Evolutionary conservation across 192 early-diverging fungal genomes (phyloP), one percentile per base, ranked within the genome.

Genomic region (Rhizoclosmatium sp.): DNA sequence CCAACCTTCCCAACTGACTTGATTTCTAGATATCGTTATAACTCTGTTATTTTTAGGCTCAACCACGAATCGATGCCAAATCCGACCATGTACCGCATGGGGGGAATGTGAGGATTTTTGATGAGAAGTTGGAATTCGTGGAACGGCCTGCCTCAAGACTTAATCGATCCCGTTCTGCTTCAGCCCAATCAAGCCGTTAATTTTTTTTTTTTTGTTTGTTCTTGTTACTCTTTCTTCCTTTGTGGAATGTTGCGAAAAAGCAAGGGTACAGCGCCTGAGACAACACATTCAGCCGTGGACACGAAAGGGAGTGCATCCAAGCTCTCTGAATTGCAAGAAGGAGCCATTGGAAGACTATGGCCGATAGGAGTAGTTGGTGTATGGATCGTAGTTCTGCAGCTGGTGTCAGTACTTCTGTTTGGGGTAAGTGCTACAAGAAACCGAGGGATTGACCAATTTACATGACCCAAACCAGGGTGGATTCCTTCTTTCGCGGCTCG

Each of bases 401-500:
- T 31, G 31, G 31, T 31, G 31, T 31, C 31, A 31, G 31, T 31
- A 31, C 31, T 54, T 54, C 51, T 54, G 51, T 54, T 54, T 54
- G 51, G 9, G 51, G 51, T 54, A 31, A 31, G 31, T 31, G 31
- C 31, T 31, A 31, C 31, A 31, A 31, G 31, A 31, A 31, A 31
- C 0, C 31, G 31, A 31, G 31, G 31, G 31, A 31, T 31, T 31
- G 31, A 31, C 31, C 31, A 31, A 31, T 31, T 31, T 31, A 31
- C 31, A 31, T 31, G 31, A 31, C 31, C 31, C 16, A 23, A 68
- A 16, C 1, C 72, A 75, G 72, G 60, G 21, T 4, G 72, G 72
- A 2, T 86, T 84, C 59, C 71, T 86, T 19, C 71, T 86, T 39
- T 80, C 85, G 31, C 80, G 85, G 16, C 64, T 84, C 31, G 85